Base-by-base conservation (phyloP, 225 moss, liverwort and hornwort species). In the Sphagnum tenellum region DNA sequence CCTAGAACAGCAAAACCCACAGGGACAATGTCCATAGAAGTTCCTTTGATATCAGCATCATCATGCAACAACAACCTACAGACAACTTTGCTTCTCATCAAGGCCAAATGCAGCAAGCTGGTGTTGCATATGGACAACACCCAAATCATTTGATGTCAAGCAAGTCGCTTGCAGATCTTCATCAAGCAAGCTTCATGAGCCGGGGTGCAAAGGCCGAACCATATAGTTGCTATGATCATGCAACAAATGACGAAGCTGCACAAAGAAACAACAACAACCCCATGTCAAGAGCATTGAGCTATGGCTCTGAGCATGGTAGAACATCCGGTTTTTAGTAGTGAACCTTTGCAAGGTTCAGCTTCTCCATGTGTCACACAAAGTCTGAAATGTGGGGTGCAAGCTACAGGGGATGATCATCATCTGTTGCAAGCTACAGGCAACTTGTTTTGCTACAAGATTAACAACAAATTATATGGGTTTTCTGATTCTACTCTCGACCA, bases 181-280 rank as follows among this genome's bases (percentile, higher is more conserved):
- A 76, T 49, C 83, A 76, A 7, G 7, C 75, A 57, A 46, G 75
- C 64, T 14, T 78, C 29, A 29, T 29, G 29, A 29, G 29, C 29
- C 29, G 29, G 70, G 73, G 78, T 12, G 69, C 84, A 6, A 85
- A 85, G 76, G 47, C 69, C 9, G 84, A 85, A 69, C 84, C 84
- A 13, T 72, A 76, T 8, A 69, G 64, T 6, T 46, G 65, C 12
- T 55, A 66, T 45, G 75, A 80, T 29, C 29, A 29, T 29, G 29
- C 29, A 29, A 1, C 29, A 29, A 29, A 29, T 4, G 84, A 81
- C 44, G 84, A 85, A 67, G 84, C 81, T 74, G 84, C 76, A 14
- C 81, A 85, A 67, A 85, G 84, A 68, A 64, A 61, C 10, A 77
- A 73, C 29, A 29, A 29, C 29, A 29, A 29, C 29, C 29, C 29